Base-by-base conservation (phyloP, 768 basidiomycete species). In the Cubamyces lactineus region DNA sequence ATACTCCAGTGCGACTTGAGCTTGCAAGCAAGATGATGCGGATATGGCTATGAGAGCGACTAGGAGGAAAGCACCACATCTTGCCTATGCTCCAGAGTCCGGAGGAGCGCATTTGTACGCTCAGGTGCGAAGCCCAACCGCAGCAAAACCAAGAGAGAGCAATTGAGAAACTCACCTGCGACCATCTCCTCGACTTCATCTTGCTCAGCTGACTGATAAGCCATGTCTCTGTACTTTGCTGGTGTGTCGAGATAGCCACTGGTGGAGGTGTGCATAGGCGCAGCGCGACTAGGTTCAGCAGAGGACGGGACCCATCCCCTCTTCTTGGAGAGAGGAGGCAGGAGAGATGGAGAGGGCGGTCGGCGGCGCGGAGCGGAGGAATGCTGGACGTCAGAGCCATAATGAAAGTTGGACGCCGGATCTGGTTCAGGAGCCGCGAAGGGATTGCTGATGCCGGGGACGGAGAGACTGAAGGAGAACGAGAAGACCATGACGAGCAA, bases 271-370 rank as follows among this genome's bases (percentile, higher is more conserved):
- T 83, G 73, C 3, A 79, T 84, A 49, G 84, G 76, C 50, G 79
- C 73, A 6, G 84, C 83, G 69, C 69, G 77, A 70, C 82, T 86
- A 11, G 82, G 81, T 64, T 84, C 85, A 45, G 83, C 78, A 57
- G 77, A 79, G 0, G 83, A 78, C 4, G 91, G 89, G 42, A 85
- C 84, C 91, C 91, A 92, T 30, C 87, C 88, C 71, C 91, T 77
- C 73, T 90, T 90, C 53, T 83, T 77, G 3, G 82, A 79, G 42
- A 79, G 68, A 3, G 79, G 78, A 19, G 81, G 74, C 5, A 79
- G 80, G 72, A 69, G 77, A 71, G 66, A 68, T n/a, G 75, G 69
- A 53, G 72, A 70, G 52, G 72, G 72, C 7, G 63, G 74, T n/a
- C 61, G 59, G 50, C 64, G 66, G 38, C 57, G 59, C 28, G 38